phyloP scores from a whole-genome alignment of 495 filamentous ascomycete genomes.

The Clavariopsis aquatica region DNA sequence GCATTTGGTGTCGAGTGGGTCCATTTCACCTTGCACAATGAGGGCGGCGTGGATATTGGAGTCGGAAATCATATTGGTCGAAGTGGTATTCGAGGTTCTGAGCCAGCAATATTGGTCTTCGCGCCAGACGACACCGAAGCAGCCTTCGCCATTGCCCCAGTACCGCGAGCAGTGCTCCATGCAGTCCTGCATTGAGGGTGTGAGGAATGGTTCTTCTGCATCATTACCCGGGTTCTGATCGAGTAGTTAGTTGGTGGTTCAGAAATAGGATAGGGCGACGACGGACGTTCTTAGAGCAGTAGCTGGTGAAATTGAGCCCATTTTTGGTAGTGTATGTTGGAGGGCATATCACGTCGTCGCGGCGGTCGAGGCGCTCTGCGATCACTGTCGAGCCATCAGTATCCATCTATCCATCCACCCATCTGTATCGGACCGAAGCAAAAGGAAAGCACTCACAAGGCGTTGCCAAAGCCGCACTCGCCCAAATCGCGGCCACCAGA shows the following conservation, averaged over 20 bases:
- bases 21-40: background rate
- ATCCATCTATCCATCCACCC: background rate
- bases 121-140: conserved; percentile 28
- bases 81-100: conserved; percentile 2
- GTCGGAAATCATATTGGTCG: background rate
- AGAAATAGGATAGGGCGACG: background rate
- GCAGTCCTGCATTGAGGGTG: conserved; percentile 28
- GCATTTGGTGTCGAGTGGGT: conserved; percentile 13
- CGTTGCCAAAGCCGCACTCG: conserved; percentile 7
- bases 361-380: background rate
- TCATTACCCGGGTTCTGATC: background rate
- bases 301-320: conserved; percentile 29
- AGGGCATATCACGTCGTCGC: conserved; percentile 9
- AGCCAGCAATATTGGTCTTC: conserved; percentile 26
- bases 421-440: too few species aligned
- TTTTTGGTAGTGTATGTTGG: conserved; percentile 12
- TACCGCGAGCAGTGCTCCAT: conserved; percentile 33
- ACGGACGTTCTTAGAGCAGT: conserved; percentile 23
- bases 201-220: background rate
- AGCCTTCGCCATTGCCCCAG: conserved; percentile 29
- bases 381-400: conserved; percentile 6
- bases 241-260: background rate
- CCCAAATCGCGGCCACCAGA: conserved; percentile 3
- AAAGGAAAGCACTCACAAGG: conserved; percentile 9
- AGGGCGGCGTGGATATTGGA: conserved; percentile 16